phyloP scores from a whole-genome alignment of 2,329 filamentous ascomycete species.

The Trematosphaeria pertusa region DNA sequence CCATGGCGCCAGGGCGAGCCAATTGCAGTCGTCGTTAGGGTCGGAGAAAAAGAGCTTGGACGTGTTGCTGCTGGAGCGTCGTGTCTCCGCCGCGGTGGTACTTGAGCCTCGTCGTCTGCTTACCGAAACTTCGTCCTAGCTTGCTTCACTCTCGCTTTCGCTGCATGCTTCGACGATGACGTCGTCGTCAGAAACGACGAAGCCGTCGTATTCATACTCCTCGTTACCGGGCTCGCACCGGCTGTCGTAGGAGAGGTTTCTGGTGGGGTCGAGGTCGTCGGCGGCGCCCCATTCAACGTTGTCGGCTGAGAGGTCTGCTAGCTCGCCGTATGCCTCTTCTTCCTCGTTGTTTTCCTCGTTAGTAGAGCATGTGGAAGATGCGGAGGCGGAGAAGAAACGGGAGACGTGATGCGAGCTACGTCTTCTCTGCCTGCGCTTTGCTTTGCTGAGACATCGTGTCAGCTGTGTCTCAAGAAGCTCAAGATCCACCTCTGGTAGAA shows the following conservation, averaged over 20 bases:
- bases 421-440: too few relatives aligned
- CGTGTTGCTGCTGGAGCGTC: background rate
- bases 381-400: background rate
- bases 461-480: too few relatives aligned
- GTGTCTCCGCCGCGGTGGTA: too few relatives aligned
- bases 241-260: slow-evolving; percentile 13
- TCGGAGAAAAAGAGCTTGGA: slow-evolving; percentile 8
- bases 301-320: slow-evolving; percentile 7
- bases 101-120: too few relatives aligned
- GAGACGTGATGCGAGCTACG: too few relatives aligned
- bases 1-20: background rate
- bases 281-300: slow-evolving; percentile 10
- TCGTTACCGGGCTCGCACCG: slow-evolving; percentile 17
- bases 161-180: background rate
- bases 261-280: slow-evolving; percentile 4
- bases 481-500: too few relatives aligned
- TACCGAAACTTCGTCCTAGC: background rate
- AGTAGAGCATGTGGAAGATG: background rate
- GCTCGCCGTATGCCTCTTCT: slow-evolving; percentile 9
- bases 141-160: background rate
- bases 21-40: background rate
- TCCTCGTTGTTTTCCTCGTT: background rate
- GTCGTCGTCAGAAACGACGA: slow-evolving; percentile 17
- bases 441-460: too few relatives aligned
- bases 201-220: slow-evolving; percentile 19